These are phyloP conservation scores for Talaromyces trachyspermus DNA, from an alignment of 495 filamentous ascomycete genomes.

Conservation along the genomic window DNA sequence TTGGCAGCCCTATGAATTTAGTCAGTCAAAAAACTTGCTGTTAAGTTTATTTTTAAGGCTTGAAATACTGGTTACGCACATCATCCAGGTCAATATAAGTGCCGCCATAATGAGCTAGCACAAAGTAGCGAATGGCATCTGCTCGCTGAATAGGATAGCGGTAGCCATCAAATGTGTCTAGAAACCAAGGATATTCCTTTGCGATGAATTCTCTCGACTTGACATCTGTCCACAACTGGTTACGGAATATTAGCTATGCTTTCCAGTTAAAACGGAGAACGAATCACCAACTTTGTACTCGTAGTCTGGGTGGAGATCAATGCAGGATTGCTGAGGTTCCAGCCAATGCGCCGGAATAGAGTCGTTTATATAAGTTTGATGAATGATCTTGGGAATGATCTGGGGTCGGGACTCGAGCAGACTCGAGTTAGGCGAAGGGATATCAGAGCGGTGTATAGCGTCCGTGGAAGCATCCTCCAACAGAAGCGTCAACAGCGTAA, in stretches of 20 bases:
- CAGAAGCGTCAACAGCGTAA: conserved; percentile 55
- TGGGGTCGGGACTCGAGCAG: conserved; percentile 52
- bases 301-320: conserved; percentile 68
- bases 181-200: conserved; percentile 77
- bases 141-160: conserved; percentile 77
- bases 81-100: conserved; percentile 89
- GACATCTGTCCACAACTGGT: conserved; percentile 79
- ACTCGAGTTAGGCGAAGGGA: conserved; percentile 56
- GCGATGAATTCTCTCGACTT: conserved; percentile 70
- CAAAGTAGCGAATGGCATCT: conserved; percentile 81
- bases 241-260: background rate
- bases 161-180: conserved; percentile 76
- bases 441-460: conserved; percentile 55
- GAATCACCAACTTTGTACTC: conserved; percentile 64
- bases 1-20: conserved; percentile 63
- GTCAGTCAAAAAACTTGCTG: background rate
- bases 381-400: conserved; percentile 82
- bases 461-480: conserved; percentile 60
- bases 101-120: conserved; percentile 75
- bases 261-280: background rate
- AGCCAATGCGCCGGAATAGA: conserved; percentile 69
- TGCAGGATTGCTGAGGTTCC: conserved; percentile 64
- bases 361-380: conserved; percentile 79
- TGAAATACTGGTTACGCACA: conserved; percentile 39
- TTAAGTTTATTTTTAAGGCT: background rate